These are phyloP conservation scores for Leccinum subtestaceum DNA, from an alignment of 768 basidiomycete genomes.

Conservation along the genomic window DNA sequence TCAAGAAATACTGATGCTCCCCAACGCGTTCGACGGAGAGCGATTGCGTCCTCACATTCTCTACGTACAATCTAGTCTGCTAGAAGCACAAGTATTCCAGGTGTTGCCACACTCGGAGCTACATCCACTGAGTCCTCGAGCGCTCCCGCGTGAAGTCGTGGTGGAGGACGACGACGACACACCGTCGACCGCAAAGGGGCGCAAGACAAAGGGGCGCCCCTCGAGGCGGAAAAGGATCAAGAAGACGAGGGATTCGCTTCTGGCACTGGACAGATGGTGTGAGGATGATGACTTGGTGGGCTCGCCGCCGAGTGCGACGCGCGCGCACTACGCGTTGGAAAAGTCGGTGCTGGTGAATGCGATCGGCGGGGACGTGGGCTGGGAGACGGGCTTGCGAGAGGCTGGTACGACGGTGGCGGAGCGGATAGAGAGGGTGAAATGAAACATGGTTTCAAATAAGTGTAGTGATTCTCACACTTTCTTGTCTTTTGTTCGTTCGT, in stretches of 20 bases:
- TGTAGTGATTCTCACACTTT: background rate
- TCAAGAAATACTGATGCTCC: slow-evolving; percentile 46
- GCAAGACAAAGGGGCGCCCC: slow-evolving; percentile 63
- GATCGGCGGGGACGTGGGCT: slow-evolving; percentile 29
- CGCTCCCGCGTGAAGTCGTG: slow-evolving; percentile 67
- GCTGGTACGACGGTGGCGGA: slow-evolving; percentile 49
- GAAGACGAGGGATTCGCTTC: slow-evolving; percentile 50
- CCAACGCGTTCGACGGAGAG: slow-evolving; percentile 41
- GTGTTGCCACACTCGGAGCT: slow-evolving; percentile 54
- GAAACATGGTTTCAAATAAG: background rate
- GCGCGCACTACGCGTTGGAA: slow-evolving; percentile 40
- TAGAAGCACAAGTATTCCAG: slow-evolving; percentile 52
- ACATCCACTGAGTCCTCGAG: slow-evolving; percentile 56
- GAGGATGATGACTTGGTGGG: slow-evolving; percentile 15
- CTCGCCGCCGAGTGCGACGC: slow-evolving; percentile 31
- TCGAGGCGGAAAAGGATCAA: slow-evolving; percentile 57
- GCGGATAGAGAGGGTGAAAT: slow-evolving; percentile 42
- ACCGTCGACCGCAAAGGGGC: slow-evolving; percentile 9
- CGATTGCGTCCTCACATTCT: slow-evolving; percentile 43
- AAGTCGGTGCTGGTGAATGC: slow-evolving; percentile 41
- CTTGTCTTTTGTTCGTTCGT: slow-evolving; percentile 3
- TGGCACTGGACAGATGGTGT: slow-evolving; percentile 49
- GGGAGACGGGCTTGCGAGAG: slow-evolving; percentile 35
- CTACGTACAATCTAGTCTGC: slow-evolving; percentile 48
- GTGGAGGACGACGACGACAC: slow-evolving; percentile 34